Conservation (phyloP, 75 land plant species). For the Selaginella tamariscina region DNA sequence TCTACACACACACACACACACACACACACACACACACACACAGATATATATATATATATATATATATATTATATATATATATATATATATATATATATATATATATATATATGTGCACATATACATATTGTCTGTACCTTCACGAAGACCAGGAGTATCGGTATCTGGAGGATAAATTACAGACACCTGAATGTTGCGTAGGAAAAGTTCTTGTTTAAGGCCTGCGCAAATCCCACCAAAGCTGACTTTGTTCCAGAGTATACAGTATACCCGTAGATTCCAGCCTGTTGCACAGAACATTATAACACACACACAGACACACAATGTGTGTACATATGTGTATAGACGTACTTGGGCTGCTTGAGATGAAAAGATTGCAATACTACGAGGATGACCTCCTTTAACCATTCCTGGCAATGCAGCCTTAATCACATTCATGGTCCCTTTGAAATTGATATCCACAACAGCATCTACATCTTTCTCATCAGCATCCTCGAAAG, state of each 20-base stretch:
- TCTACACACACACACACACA: too few relatives aligned
- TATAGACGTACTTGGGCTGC: constrained; percentile 60
- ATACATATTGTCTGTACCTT: constrained; percentile 46
- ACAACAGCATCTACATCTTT: constrained; percentile 44
- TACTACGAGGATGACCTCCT: constrained; percentile 35
- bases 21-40: too few relatives aligned
- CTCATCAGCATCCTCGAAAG: constrained; percentile 41
- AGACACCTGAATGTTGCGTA: constrained; percentile 50
- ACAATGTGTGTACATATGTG: too few relatives aligned
- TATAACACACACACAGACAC: neutral
- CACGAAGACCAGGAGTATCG: constrained; percentile 58
- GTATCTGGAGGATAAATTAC: constrained; percentile 87
- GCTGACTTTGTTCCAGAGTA: constrained; percentile 79
- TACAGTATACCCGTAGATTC: constrained; percentile 75
- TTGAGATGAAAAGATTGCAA: constrained; percentile 66
- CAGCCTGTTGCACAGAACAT: constrained; percentile 33
- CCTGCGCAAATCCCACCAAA: constrained; percentile 63
- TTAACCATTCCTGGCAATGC: constrained; percentile 56
- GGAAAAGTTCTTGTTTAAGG: constrained; percentile 67
- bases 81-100: too few relatives aligned
- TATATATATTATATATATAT: too few relatives aligned
- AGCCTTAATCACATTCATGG: constrained; percentile 68
- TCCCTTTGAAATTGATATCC: constrained; percentile 56
- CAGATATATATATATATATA: too few relatives aligned
- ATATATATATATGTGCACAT: too few relatives aligned